Conservation (phyloP, 371 early-diverging fungal species). For the Conidiobolus incongruus region DNA sequence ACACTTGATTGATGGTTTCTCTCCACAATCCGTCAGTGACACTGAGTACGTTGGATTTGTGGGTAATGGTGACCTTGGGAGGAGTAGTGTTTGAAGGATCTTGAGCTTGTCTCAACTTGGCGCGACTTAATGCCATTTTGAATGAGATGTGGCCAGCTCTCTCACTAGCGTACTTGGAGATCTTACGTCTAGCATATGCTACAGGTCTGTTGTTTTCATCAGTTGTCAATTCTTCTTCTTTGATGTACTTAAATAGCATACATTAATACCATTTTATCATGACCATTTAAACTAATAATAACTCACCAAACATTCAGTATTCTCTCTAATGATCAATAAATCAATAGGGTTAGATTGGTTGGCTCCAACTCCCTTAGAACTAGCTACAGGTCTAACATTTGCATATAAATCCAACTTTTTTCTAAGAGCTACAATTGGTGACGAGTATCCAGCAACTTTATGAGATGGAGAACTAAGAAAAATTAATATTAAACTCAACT, state of each 20-base stretch:
- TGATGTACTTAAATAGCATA: conserved; percentile 40
- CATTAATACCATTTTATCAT: background rate
- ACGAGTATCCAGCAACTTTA: conserved; percentile 88
- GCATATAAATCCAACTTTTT: conserved; percentile 85
- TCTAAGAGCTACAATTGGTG: conserved; percentile 82
- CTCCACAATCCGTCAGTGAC: conserved; percentile 88
- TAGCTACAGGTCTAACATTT: conserved; percentile 74
- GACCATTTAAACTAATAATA: background rate
- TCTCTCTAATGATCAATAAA: conserved; percentile 88
- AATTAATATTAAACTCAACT: too few species aligned
- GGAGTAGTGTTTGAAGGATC: conserved; percentile 15
- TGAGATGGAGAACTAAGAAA: conserved; percentile 71
- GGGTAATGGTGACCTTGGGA: conserved; percentile 80
- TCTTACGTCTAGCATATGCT: conserved; percentile 73
- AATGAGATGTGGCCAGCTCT: conserved; percentile 75
- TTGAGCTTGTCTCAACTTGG: conserved; percentile 31
- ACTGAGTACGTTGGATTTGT: conserved; percentile 87
- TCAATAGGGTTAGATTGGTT: conserved; percentile 46
- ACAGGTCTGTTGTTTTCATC: conserved; percentile 34
- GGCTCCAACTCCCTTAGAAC: conserved; percentile 29
- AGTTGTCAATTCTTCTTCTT: conserved; percentile 45
- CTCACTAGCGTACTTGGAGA: conserved; percentile 63
- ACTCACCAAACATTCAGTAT: conserved; percentile 85
- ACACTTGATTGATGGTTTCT: conserved; percentile 56
- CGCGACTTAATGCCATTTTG: conserved; percentile 61